These are phyloP conservation scores for Beauveria pseudobassiana DNA, from an alignment of 2,329 filamentous ascomycete species.

Conservation along the genomic window DNA sequence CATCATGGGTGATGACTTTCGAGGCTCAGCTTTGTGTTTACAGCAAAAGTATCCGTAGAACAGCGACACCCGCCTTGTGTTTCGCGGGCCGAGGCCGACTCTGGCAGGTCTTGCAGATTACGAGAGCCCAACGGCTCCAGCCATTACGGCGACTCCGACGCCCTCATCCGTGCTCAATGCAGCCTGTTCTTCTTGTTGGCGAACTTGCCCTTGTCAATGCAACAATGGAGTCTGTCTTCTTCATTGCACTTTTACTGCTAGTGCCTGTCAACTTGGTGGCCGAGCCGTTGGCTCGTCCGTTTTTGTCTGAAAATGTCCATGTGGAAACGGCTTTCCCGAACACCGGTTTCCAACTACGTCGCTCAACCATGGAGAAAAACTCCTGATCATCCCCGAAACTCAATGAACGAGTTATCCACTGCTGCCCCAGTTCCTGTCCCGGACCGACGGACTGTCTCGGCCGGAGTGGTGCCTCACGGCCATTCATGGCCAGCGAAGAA, in stretches of 20 bases:
- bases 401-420: neutral
- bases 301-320: neutral
- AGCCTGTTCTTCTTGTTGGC: neutral
- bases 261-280: neutral
- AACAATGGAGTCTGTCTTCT: neutral
- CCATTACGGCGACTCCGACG: constrained; percentile 3
- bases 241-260: neutral
- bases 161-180: constrained; percentile 7
- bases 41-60: neutral
- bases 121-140: neutral
- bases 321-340: neutral
- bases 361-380: too few species aligned
- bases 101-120: neutral
- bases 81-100: neutral
- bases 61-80: neutral
- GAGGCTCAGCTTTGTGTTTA: neutral
- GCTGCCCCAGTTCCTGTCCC: neutral
- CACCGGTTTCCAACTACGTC: neutral
- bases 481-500: neutral
- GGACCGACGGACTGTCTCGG: neutral
- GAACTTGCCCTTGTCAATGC: neutral
- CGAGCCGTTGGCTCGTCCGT: neutral
- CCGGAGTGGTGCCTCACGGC: neutral
- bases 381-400: neutral
- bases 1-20: neutral